These are phyloP conservation scores for Lentinula novae-zelandiae DNA, from an alignment of 1,284 basidiomycete species.

Conservation along the genomic window DNA sequence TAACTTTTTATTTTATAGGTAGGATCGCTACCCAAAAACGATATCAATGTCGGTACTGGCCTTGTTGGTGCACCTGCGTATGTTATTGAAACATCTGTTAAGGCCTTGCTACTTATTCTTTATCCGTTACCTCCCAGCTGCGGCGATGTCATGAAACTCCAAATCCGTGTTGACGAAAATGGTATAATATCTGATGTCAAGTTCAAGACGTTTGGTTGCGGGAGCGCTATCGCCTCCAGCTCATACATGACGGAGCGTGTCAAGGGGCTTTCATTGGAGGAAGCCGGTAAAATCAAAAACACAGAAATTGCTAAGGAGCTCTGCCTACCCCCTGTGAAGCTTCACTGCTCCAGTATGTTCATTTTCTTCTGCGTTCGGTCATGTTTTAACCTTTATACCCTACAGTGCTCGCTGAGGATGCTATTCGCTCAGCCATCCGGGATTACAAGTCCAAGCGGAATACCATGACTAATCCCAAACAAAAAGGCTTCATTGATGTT, in stretches of 20 bases:
- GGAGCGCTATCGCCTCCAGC: constrained; percentile 95
- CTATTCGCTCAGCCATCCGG: constrained; percentile 92
- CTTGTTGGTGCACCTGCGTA: constrained; percentile 97
- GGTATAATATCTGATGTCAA: constrained; percentile 97
- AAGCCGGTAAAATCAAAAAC: constrained; percentile 96
- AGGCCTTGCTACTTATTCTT: constrained; percentile 13
- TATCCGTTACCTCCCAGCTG: constrained; percentile 44
- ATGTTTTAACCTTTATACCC: constrained; percentile 12
- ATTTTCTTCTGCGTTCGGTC: constrained; percentile 7
- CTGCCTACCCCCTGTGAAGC: constrained; percentile 94
- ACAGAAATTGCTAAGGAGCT: constrained; percentile 99
- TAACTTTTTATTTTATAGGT: constrained; percentile 58
- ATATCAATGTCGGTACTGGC: constrained; percentile 92
- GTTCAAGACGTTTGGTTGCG: constrained; percentile 98
- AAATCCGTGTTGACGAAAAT: constrained; percentile 94
- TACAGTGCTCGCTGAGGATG: constrained; percentile 94
- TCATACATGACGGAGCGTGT: constrained; percentile 99
- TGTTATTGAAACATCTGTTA: constrained; percentile 32
- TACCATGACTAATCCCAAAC: constrained; percentile 46
- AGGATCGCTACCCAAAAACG: constrained; percentile 91
- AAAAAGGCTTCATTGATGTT: constrained; percentile 73
- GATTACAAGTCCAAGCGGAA: constrained; percentile 84
- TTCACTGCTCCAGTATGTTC: constrained; percentile 80
- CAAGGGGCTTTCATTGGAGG: constrained; percentile 90
- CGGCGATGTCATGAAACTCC: constrained; percentile 97